Base-by-base conservation (phyloP, 768 basidiomycete genomes). In the Hysterangium stoloniferum region DNA sequence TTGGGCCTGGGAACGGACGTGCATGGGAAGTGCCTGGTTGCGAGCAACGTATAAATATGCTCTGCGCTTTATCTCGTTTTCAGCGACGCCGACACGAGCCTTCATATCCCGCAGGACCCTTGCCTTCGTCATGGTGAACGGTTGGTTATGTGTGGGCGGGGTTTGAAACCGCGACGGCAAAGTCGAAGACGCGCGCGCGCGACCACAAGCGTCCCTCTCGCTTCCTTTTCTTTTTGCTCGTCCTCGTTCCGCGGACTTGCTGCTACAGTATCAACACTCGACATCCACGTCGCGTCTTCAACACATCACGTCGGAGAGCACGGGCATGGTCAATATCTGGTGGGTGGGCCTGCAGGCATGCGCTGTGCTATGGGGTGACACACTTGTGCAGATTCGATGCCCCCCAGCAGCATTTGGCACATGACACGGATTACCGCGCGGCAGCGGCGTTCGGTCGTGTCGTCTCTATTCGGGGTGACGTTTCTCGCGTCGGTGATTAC, bases 11-110 rank as follows among this genome's bases (percentile, higher is more conserved):
- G 93, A 88, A 50, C 95, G 86, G 41, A 97, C 78, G 62, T 88
- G 83, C 2, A 89, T 74, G 13, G 92, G 83, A n/a, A 97, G 69
- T 1, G 84, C 79, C 63, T 88, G 82, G 68, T 98, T 97, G 53
- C 95, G 79, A 20, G 94, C 92, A 57, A 97, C 86, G 67, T 82
- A 92, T 44, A 97, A 80, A 66, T 95, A 94, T 0, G 95, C 94
- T 38, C 90, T 76, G 17, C 94, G 82, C 25, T 82, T 72, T 41
- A 95, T 73, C 64, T 98, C 95, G 62, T 83, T 82, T 38, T 76
- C 76, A 52, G 71, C 69, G 53, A 90, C 84, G 52, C 81, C 79
- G 17, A 76, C 62, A 45, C 87, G 83, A 20, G 84, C 85, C 59
- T 86, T 86, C 48, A 88, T 78, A 65, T 91, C 88, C 62, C 87